These are phyloP conservation scores for Termitomyces sp. DNA, from an alignment of 768 basidiomycete species.

Conservation along the genomic window DNA sequence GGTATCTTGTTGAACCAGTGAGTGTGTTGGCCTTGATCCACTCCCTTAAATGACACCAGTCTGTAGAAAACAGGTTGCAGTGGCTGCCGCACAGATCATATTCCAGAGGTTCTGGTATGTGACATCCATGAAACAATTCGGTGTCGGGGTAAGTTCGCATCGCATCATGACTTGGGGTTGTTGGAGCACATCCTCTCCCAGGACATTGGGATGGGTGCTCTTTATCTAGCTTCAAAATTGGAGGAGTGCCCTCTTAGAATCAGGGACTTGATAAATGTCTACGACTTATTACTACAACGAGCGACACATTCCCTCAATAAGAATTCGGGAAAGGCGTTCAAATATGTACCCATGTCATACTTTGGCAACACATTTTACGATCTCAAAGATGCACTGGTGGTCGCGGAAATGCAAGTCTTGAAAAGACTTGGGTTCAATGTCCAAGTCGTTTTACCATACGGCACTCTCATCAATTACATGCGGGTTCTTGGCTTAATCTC, in stretches of 20 bases:
- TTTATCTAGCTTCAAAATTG: conserved; percentile 85
- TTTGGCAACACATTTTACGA: conserved; percentile 89
- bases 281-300: conserved; percentile 82
- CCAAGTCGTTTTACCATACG: conserved; percentile 88
- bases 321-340: conserved; percentile 37
- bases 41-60: conserved; percentile 7
- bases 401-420: conserved; percentile 95
- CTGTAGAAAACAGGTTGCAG: conserved; percentile 88
- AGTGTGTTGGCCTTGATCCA: conserved; percentile 18
- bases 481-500: conserved; percentile 81
- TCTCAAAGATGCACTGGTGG: conserved; percentile 88
- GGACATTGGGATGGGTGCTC: conserved; percentile 88
- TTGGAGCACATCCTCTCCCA: conserved; percentile 21
- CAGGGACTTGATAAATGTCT: conserved; percentile 92
- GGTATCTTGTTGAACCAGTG: conserved; percentile 89
- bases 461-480: conserved; percentile 91
- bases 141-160: conserved; percentile 68
- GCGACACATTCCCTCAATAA: conserved; percentile 44
- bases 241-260: conserved; percentile 91
- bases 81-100: conserved; percentile 93
- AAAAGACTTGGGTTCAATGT: conserved; percentile 96
- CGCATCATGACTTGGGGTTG: neutral
- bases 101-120: conserved; percentile 98
- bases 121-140: conserved; percentile 90
- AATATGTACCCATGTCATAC: conserved; percentile 84